phyloP scores from a whole-genome alignment of 2,329 filamentous ascomycete species.

The Beauveria rudraprayagi region DNA sequence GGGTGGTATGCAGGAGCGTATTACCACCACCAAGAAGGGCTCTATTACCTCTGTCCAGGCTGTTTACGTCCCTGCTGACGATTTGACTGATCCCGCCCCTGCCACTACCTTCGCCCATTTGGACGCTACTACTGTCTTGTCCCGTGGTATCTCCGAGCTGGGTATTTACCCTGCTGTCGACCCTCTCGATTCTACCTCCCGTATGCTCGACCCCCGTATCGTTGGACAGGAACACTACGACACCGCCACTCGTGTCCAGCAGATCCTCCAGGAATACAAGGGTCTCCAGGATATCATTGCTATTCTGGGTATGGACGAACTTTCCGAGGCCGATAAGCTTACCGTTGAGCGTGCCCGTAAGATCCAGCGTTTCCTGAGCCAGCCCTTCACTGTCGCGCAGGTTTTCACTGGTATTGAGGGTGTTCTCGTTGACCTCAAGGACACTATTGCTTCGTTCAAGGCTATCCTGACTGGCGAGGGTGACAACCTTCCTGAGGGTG shows the following conservation, averaged over 20 bases:
- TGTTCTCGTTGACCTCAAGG: slow-evolving; percentile 94
- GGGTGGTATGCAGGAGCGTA: slow-evolving; percentile 99
- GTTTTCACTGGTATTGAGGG: slow-evolving; percentile 93
- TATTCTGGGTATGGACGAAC: slow-evolving; percentile 99
- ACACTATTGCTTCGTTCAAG: slow-evolving; percentile 97
- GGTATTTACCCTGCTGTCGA: slow-evolving; percentile 99
- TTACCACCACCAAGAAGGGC: slow-evolving; percentile 98
- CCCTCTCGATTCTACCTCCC: slow-evolving; percentile 97
- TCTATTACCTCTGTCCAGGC: slow-evolving; percentile 99
- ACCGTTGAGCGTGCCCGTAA: slow-evolving; percentile 99
- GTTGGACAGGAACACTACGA: slow-evolving; percentile 98
- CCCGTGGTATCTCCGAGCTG: slow-evolving; percentile 99
- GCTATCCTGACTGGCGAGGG: slow-evolving; percentile 89
- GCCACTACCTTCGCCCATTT: slow-evolving; percentile 99
- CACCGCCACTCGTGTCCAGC: slow-evolving; percentile 89
- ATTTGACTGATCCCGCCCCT: slow-evolving; percentile 99
- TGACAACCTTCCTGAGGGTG: slow-evolving; percentile 90
- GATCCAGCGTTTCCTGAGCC: slow-evolving; percentile 98
- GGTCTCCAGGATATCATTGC: slow-evolving; percentile 99
- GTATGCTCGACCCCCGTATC: slow-evolving; percentile 98
- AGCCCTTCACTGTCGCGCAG: slow-evolving; percentile 87
- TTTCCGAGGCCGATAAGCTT: slow-evolving; percentile 98
- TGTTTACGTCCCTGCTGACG: slow-evolving; percentile 99
- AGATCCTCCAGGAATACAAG: slow-evolving; percentile 99
- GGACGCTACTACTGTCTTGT: slow-evolving; percentile 99